Base-by-base conservation (phyloP, 495 filamentous ascomycete species). In the Pseudevernia furfuracea region DNA sequence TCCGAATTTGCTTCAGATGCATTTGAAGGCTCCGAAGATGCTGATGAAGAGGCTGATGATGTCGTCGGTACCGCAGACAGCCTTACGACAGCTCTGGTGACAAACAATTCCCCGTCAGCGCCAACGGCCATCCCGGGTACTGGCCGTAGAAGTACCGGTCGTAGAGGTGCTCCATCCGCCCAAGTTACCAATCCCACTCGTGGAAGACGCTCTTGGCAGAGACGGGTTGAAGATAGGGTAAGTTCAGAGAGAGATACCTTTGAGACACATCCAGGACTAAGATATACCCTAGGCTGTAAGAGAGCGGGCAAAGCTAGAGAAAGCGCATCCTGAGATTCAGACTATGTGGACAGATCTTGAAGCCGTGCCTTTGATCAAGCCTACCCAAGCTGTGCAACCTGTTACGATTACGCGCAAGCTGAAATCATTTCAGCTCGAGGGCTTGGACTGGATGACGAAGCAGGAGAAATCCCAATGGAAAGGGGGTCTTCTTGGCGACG, bases 401-500 rank as follows among this genome's bases (percentile, higher is more conserved):
- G 71, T 73, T 11, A 84, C 82, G 7, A 96, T 98, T 67, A 88
- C 80, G 39, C 85, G 93, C 25, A 86, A 84, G 43, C 78, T 98
- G 58, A 94, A 97, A 73, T 86, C 87, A 2, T 97, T 97, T 74
- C 94, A 98, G 69, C 85, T 95, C 21, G 88, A 97, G 74, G 94
- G 94, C 10, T 76, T 98, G 44, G 86, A 90, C 64, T 98, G 94
- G 94, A 93, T 98, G 89, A 85, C 81, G 64, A 82, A 78, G 52
- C 95, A 96, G 78, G 94, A 98, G 71, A 79, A 89, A 73, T 89
- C 87, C 3, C 73, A 86, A 61, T 98, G 90, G 78, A 87, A 85
- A 66, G 94, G 94, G 41, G 94, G 94, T 14, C 79, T 98, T 36
- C 79, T 98, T 9, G 94, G 93, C 55, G 94, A 97, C 70, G 91